Conservation (phyloP, 805 yeast species). For the Zygosaccharomyces rouxii region DNA sequence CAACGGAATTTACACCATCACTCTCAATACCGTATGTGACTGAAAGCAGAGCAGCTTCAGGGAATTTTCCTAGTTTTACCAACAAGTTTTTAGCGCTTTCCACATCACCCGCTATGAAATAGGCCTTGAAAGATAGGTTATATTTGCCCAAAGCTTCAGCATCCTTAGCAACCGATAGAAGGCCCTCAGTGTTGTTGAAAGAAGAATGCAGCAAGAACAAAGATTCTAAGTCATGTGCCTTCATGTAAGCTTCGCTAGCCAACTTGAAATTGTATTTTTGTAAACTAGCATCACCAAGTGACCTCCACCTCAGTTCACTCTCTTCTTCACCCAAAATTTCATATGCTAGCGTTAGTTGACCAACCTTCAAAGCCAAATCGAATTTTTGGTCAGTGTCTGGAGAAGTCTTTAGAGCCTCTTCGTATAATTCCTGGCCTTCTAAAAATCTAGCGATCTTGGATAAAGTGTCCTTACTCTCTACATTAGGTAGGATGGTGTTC, state of each 20-base stretch:
- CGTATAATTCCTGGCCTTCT: constrained; percentile 84
- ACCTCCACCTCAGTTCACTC: constrained; percentile 77
- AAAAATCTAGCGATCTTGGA: constrained; percentile 84
- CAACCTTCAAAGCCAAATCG: constrained; percentile 79
- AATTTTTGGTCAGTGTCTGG: constrained; percentile 88
- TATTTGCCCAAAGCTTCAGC: constrained; percentile 75
- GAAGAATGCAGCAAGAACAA: constrained; percentile 79
- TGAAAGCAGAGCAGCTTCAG: constrained; percentile 84
- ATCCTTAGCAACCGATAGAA: constrained; percentile 56
- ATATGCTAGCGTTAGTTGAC: constrained; percentile 66
- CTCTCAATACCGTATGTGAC: constrained; percentile 56
- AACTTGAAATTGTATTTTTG: constrained; percentile 70
- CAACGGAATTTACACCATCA: constrained; percentile 43
- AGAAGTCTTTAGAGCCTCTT: constrained; percentile 77
- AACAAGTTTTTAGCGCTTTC: constrained; percentile 60
- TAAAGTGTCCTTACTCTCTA: constrained; percentile 57
- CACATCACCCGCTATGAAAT: constrained; percentile 79
- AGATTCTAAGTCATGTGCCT: constrained; percentile 78
- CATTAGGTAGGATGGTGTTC: constrained; percentile 50
- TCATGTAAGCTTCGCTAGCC: constrained; percentile 74
- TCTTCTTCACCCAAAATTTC: constrained; percentile 53
- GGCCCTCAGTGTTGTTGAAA: constrained; percentile 60
- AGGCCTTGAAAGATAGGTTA: constrained; percentile 87
- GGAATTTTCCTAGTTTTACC: constrained; percentile 58
- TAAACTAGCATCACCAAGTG: constrained; percentile 83